Percentiles rank a stretch among this genome's conserved stretches.
phyloP scores from a whole-genome alignment of 352 stramenopile species.

The Thalassiosira exigua region DNA sequence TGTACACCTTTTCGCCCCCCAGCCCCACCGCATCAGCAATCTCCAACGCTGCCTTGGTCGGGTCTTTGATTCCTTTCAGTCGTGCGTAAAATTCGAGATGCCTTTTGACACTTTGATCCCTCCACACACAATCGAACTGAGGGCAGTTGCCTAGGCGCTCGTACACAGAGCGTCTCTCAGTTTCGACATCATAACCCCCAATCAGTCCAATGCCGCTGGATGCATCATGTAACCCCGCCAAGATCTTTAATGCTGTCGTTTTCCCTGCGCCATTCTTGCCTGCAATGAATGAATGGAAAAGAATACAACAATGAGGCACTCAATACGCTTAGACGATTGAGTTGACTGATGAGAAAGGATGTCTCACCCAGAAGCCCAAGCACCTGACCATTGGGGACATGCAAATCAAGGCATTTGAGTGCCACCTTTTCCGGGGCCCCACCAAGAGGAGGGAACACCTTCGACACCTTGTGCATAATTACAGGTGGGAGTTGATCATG shows the following conservation, averaged over 20 bases:
- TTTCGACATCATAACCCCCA: constrained; percentile 46
- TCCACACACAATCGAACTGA: constrained; percentile 85
- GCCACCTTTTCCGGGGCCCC: constrained; percentile 53
- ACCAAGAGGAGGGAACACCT: constrained; percentile 57
- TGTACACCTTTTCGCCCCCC: constrained; percentile 55
- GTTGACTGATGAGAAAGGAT: too few relatives aligned
- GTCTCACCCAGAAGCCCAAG: constrained; percentile 93
- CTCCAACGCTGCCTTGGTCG: constrained; percentile 35
- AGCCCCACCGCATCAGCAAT: constrained; percentile 65
- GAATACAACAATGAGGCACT: too few relatives aligned
- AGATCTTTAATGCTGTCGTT: constrained; percentile 86
- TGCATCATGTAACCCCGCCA: constrained; percentile 56
- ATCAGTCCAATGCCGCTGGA: constrained; percentile 64
- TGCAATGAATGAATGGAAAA: background rate
- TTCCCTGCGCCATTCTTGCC: constrained; percentile 93
- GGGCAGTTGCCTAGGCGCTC: constrained; percentile 81
- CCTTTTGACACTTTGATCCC: constrained; percentile 69
- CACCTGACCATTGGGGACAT: constrained; percentile 90
- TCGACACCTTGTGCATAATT: constrained; percentile 61
- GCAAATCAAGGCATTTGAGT: constrained; percentile 57
- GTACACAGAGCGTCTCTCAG: constrained; percentile 55
- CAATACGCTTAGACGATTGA: too few relatives aligned
- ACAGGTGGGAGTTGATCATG: constrained; percentile 51
- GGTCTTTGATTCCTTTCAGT: constrained; percentile 73
- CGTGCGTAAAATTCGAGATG: constrained; percentile 81